Evolutionary conservation across 345 rosid genomes (phyloP), one percentile per base, ranked within the genome.

Genomic region (Syzygium jambos): DNA sequence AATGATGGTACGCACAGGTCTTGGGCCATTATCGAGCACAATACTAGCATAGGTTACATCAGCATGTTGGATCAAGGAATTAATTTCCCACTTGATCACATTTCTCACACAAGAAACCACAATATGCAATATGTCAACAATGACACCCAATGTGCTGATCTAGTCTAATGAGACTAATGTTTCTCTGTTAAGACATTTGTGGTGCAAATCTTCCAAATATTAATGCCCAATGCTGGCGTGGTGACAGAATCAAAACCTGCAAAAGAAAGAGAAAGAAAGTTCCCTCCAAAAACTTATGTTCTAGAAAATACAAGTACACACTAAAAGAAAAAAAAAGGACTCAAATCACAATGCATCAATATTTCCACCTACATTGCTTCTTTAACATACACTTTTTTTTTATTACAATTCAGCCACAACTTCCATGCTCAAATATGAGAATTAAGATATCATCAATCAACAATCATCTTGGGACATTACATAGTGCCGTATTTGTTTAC

Each of bases 191-290:
- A 5, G 46, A 43, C 46, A 43, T 43, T 43, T 43, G 46, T 6
- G 46, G 46, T 43, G 46, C 7, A 43, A 43, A 41, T 41, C 43
- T 41, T 41, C 43, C 43, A 41, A 41, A 41, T 41, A 41, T 41
- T 1, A 41, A 41, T 41, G 43, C 43, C 43, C 43, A 1, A 41
- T 41, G 43, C 99, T 97, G 78, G 99, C 99, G 2, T 99, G 99
- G 92, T 97, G 96, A 11, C 99, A 98, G 84, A 93, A 97, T 99
- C 85, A 97, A 88, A 90, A 97, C 99, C 99, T 97, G 95, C 89
- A 82, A 68, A 54, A 68, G 46, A 43, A 43, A 43, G 46, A 43
- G 46, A 43, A 43, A 43, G 46, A 43, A 43, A 43, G 7, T 43
- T 41, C 4, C 46, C 46, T 43, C 46, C 7, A 43, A 86, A 65